A percentile compares a stretch with the other conserved stretches of the same genome.
Evolutionary conservation across 2,329 filamentous ascomycete genomes (phyloP).

Genomic region (Pseudogymnoascus destructans): DNA sequence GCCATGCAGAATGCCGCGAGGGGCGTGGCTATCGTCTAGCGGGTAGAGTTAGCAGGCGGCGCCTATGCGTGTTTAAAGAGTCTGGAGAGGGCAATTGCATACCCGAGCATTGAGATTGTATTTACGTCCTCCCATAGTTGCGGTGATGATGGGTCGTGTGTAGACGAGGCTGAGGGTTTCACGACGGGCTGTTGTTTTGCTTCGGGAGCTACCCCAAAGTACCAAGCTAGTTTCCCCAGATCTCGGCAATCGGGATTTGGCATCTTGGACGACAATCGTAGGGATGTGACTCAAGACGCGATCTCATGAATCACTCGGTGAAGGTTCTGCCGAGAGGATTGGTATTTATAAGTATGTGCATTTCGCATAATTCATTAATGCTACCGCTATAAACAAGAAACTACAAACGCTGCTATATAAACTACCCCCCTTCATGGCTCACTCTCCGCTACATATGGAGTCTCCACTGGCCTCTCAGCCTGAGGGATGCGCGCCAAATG

Average conservation of each 20-base stretch:
- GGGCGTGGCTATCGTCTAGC: slow-evolving; percentile 35
- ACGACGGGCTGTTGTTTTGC: not conserved
- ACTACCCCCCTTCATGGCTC: slow-evolving; percentile 35
- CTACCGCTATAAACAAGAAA: slow-evolving; percentile 37
- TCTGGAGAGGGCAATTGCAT: not conserved
- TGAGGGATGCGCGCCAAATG: slow-evolving; percentile 71
- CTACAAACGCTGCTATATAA: slow-evolving; percentile 64
- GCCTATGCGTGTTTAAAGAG: not conserved
- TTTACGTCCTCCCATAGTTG: not conserved
- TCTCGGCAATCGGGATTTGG: slow-evolving; percentile 2
- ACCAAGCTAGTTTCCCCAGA: not conserved
- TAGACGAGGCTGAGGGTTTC: not conserved
- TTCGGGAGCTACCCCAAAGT: not conserved
- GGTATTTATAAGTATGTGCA: slow-evolving; percentile 3
- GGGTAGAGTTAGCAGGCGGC: not conserved
- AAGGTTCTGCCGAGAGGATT: not conserved
- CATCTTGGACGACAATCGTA: slow-evolving; percentile 8
- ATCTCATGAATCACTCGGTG: not conserved
- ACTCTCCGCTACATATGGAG: slow-evolving; percentile 30
- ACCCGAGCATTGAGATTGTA: not conserved
- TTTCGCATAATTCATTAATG: slow-evolving; percentile 7
- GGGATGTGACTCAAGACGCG: not conserved
- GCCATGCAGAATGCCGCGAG: slow-evolving; percentile 43
- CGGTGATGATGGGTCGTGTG: not conserved
- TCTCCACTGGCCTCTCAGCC: slow-evolving; percentile 65